Evolutionary conservation across 2,329 filamentous ascomycete genomes (phyloP), one percentile per base, ranked within the genome.

Genomic region (Pseudogymnoascus sp.): DNA sequence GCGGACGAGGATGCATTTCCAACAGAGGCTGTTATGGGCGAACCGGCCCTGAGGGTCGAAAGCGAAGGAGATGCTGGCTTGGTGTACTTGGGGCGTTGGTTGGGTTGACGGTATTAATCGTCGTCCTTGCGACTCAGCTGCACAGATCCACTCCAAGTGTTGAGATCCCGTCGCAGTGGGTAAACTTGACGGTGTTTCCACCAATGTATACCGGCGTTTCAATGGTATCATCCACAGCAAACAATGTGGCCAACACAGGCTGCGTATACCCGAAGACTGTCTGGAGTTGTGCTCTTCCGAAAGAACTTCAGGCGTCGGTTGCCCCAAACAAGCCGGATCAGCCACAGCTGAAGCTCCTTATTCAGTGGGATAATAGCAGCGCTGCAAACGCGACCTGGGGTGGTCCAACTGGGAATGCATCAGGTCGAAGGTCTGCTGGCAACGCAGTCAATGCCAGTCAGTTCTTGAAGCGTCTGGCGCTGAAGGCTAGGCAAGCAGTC

Each of bases 271-370:
- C 89, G 0, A 80, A 85, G 3, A 90, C 89, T 0, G 75, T 95
- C 62, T 98, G 93, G 93, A 96, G 89, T 72, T 98, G 93, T 73
- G 83, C 87, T 10, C 75, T 96, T 14, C 91, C 93, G 2, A 91
- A 91, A 72, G 90, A 92, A 68, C 77, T 90, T 65, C 89, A 93
- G 46, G 76, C 81, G 3, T 80, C 82, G 1, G 84, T 88, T 46
- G 77, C 79, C 1, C 86, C 87, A 0, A 90, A 87, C 70, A 78
- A 81, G 37, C 78, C 86, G 0, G 82, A 88, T 66, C 84, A 91
- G 70, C 92, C 93, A 0, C 90, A 88, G 60, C 91, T 97, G 70
- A 82, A 90, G 59, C 79, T 97, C 66, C 84, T 95, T 68, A 93
- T 97, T 64, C 77, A 90, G 78, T 83, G 86, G 81, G 82, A 91